phyloP scores from a whole-genome alignment of 2,329 filamentous ascomycete species.

The Neopestalotiopsis sp. region DNA sequence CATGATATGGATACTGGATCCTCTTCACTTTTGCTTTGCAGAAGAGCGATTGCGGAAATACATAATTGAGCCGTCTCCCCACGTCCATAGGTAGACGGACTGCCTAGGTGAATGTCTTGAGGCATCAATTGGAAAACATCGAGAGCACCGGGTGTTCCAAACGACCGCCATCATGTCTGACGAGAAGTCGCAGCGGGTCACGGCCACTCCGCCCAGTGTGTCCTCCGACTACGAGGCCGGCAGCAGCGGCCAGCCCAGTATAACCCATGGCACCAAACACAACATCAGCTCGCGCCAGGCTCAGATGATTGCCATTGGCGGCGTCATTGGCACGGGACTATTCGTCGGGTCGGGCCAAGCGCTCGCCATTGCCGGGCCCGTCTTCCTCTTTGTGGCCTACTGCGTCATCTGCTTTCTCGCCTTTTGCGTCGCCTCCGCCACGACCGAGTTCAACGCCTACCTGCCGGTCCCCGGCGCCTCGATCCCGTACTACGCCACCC shows the following conservation, averaged over 20 bases:
- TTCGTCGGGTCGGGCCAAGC: constrained; percentile 44
- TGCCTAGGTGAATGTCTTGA: background rate
- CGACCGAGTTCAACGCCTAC: constrained; percentile 34
- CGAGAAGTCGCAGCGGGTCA: constrained; percentile 3
- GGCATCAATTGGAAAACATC: background rate
- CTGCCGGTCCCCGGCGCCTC: constrained; percentile 21
- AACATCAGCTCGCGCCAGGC: constrained; percentile 17
- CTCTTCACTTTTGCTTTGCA: background rate
- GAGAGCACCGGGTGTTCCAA: background rate
- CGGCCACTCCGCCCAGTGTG: background rate
- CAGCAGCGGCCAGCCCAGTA: background rate
- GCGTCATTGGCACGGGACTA: constrained; percentile 42
- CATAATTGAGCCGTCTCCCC: background rate
- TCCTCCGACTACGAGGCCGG: background rate
- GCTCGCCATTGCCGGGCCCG: constrained; percentile 31
- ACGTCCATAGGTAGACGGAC: background rate
- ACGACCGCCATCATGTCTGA: background rate
- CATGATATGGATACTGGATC: too few relatives aligned
- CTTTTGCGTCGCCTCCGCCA: constrained; percentile 54
- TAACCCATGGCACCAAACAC: constrained; percentile 7
- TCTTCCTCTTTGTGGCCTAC: constrained; percentile 48
- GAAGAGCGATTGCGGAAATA: background rate
- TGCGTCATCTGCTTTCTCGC: constrained; percentile 55
- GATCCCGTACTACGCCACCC: constrained; percentile 29
- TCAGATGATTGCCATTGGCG: constrained; percentile 24